A percentile compares a stretch with the other conserved stretches of the same genome.
Conservation (phyloP, 768 basidiomycete species). For the Melanogaster broomeanus region DNA sequence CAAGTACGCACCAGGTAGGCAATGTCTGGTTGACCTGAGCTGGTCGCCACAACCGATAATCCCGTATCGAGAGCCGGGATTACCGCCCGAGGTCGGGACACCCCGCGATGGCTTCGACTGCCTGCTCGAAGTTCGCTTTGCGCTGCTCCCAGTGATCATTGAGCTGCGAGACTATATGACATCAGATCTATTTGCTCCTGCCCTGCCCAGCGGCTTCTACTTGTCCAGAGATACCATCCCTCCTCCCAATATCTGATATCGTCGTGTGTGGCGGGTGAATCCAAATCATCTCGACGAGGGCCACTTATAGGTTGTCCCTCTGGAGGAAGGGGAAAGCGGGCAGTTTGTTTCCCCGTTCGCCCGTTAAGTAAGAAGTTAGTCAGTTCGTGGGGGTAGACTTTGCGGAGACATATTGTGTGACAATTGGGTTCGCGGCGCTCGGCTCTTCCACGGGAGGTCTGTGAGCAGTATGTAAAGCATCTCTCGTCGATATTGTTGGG, state of each 20-base stretch:
- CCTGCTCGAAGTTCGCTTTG: conserved; percentile 49
- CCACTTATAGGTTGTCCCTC: conserved; percentile 56
- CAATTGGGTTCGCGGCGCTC: conserved; percentile 54
- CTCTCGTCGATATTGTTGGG: conserved; percentile 65
- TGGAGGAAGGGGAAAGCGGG: conserved; percentile 60
- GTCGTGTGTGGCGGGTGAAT: conserved; percentile 20
- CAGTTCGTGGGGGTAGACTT: conserved; percentile 70
- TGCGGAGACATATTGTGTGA: conserved; percentile 62
- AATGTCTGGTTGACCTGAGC: conserved; percentile 12
- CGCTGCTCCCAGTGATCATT: conserved; percentile 43
- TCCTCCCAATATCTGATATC: conserved; percentile 67
- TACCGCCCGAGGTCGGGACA: background rate
- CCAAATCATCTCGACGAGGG: conserved; percentile 11
- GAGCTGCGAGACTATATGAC: conserved; percentile 52
- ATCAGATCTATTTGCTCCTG: conserved; percentile 61
- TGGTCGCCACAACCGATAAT: too few species aligned
- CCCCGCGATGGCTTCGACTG: conserved; percentile 36
- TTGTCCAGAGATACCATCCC: conserved; percentile 77
- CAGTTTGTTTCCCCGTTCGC: conserved; percentile 40
- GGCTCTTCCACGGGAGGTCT: conserved; percentile 54
- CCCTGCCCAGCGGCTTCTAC: conserved; percentile 50
- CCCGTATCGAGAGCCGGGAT: conserved; percentile 18
- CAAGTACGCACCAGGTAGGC: conserved; percentile 37
- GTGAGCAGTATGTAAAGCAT: conserved; percentile 63
- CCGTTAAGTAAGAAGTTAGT: conserved; percentile 42